These are phyloP conservation scores for Forsythia suspensa DNA, from an alignment of 257 asterid genomes.

Conservation along the genomic window DNA sequence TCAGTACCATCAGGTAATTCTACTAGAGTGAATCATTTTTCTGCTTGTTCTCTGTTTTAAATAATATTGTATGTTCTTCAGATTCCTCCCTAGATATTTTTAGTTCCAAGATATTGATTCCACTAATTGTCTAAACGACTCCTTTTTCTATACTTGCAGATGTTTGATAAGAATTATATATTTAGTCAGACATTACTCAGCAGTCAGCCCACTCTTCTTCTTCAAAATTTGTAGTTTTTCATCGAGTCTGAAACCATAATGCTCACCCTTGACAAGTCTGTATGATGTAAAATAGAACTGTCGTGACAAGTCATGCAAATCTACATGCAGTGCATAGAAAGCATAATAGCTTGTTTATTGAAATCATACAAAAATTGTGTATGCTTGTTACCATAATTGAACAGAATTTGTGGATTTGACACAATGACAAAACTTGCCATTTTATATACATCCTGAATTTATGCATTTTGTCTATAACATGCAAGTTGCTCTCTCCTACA, in stretches of 20 bases:
- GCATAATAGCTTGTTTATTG: neutral
- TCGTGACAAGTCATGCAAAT: neutral
- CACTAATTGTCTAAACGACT: too few relatives aligned
- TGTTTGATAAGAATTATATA: too few relatives aligned
- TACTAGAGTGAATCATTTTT: neutral
- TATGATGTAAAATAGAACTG: neutral
- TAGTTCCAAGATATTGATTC: too few relatives aligned
- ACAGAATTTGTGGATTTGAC: neutral
- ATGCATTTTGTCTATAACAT: neutral
- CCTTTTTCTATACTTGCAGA: too few relatives aligned
- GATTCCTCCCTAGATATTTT: too few relatives aligned
- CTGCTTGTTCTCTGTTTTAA: too few relatives aligned
- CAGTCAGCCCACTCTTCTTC: too few relatives aligned
- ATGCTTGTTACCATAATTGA: neutral
- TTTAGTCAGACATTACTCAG: too few relatives aligned
- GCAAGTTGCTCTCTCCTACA: neutral
- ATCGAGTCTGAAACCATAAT: neutral
- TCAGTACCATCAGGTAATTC: slow-evolving; percentile 20
- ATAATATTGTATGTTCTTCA: too few relatives aligned
- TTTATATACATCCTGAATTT: neutral
- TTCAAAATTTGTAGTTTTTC: neutral
- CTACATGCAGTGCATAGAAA: neutral
- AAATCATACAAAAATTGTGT: neutral
- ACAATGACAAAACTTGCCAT: neutral
- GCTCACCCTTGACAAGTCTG: neutral